Evolutionary conservation across 2,329 filamentous ascomycete genomes (phyloP), one percentile per base, ranked within the genome.

Genomic region (Fusarium mangiferae): DNA sequence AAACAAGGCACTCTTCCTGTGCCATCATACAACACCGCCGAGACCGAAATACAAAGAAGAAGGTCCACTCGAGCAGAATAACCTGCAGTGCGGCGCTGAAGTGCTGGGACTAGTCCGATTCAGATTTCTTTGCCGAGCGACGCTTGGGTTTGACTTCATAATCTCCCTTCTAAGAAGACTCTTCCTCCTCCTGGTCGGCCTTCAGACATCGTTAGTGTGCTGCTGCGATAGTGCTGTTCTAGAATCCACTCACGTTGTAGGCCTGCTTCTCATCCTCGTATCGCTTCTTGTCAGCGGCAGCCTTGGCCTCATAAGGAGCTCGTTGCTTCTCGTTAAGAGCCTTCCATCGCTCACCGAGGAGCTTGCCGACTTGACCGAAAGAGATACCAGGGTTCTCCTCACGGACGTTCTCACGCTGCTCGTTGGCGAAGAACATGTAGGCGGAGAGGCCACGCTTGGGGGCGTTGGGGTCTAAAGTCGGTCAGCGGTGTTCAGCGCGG

Each of bases 401-500:
- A 80, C 96, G 94, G 79, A 99, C 96, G 85, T 96, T 97, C 83
- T 98, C 96, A 80, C 96, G 95, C 87, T 98, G 94, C 87, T 98
- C 96, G 83, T 98, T 98, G 91, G 96, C 96, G 84, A 98, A 99
- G 93, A 98, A 98, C 96, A 99, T 99, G 91, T 99, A 99, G 75
- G 96, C 96, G 61, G 96, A 98, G 57, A 99, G 94, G 88, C 96
- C 96, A 86, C 96, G 95, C 95, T 98, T 99, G 84, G 96, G 96
- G 70, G 95, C 96, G 87, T 98, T 98, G 85, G 95, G 95, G 86
- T 98, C 95, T 97, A 80, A 80, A 14, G 22, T 17, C 17, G 36
- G 39, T 75, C 48, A 75, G 65, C 42, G 11, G 22, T 38, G 52
- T 24, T 49, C 45, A 20, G 44, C 12, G 18, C 17, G n/a, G 6